Conservation (phyloP, 345 rosid genomes). For the Eucalyptus sp. region DNA sequence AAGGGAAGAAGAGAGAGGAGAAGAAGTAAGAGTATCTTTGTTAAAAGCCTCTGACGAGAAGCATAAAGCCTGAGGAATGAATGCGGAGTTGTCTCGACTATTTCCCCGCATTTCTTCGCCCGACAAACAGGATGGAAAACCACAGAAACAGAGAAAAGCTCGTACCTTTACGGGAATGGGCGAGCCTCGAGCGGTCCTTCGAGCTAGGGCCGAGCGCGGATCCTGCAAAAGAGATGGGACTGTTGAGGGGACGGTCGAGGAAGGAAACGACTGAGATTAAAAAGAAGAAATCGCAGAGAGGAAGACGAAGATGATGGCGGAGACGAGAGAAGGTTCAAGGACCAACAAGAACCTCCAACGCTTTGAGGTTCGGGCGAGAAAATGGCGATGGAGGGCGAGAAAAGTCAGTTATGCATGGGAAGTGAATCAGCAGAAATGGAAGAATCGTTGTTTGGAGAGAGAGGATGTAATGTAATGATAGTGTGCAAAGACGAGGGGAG, state of each 20-base stretch:
- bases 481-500: not conserved
- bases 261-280: not conserved
- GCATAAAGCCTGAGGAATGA: not conserved
- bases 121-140: not conserved
- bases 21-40: not conserved
- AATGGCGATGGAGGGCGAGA: not conserved
- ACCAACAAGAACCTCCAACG: not conserved
- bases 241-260: not conserved
- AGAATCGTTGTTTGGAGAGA: not conserved
- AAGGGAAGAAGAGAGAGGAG: not conserved
- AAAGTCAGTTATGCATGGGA: not conserved
- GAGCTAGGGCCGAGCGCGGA: not conserved
- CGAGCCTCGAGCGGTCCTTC: not conserved
- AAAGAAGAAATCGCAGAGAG: not conserved
- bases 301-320: not conserved
- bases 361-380: not conserved
- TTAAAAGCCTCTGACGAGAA: not conserved
- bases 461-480: not conserved
- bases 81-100: not conserved
- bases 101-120: not conserved
- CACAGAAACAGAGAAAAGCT: not conserved
- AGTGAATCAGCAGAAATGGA: not conserved
- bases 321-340: not conserved
- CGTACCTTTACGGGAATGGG: not conserved
- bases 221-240: not conserved